Evolutionary conservation across 495 filamentous ascomycete genomes (phyloP).

Genomic region (Neurospora sp.): DNA sequence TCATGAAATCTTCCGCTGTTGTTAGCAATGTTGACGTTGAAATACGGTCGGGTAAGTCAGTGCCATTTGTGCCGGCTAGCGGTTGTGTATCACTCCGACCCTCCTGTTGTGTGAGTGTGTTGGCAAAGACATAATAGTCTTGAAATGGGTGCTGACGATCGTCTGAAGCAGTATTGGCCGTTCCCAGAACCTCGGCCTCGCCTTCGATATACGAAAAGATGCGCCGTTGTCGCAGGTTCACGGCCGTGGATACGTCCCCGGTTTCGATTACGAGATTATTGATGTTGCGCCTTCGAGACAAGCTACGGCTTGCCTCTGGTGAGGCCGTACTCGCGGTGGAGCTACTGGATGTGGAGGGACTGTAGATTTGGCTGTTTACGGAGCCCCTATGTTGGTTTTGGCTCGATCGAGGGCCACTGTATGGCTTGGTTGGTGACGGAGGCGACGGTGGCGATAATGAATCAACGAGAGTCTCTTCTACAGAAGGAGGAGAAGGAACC

Average conservation of each 20-base stretch:
- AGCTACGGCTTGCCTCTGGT: neutral
- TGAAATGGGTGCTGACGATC: neutral
- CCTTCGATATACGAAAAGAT: neutral
- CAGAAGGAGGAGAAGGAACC: neutral
- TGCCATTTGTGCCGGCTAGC: neutral
- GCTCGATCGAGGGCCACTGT: neutral
- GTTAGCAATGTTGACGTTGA: neutral
- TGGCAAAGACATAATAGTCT: neutral
- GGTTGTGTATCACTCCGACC: neutral
- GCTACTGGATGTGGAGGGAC: neutral
- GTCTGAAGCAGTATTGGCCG: neutral
- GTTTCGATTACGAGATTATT: neutral
- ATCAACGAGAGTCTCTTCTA: neutral
- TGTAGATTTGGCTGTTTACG: neutral
- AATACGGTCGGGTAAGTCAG: neutral
- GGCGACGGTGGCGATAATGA: neutral
- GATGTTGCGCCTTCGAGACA: neutral
- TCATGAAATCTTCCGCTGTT: neutral
- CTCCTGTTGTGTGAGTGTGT: neutral
- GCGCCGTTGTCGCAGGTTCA: neutral
- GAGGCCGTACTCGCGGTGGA: neutral
- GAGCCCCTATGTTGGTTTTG: neutral
- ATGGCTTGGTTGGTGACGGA: neutral
- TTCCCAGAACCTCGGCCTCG: neutral
- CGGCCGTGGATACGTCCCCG: neutral